Base-by-base conservation (phyloP, 805 yeast genomes). In the Wickerhamomyces bisporus region DNA sequence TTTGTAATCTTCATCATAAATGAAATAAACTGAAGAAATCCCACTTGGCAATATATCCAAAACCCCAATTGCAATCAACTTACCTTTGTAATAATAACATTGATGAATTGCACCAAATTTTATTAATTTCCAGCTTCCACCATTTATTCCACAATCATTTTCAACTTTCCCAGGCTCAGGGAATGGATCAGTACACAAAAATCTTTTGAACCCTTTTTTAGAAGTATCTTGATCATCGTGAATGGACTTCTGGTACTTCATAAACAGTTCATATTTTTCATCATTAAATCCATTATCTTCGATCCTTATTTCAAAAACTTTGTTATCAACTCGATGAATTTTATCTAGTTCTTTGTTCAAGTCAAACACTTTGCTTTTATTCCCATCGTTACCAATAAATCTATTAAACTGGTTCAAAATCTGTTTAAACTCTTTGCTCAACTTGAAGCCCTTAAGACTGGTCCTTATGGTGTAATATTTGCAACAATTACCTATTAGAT, bases 1-100 rank as follows among this genome's bases (percentile, higher is more conserved):
- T 5, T 80, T 78, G 53, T 69, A 81, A 38, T 79, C 89, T 0
- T 94, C 93, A 53, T 87, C 89, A 85, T 93, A 86, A 11, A 88
- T 77, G 55, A 89, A 84, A 56, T 89, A 88, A 1, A 89, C 89
- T 0, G 95, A 79, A 0, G 96, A 86, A 0, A 89, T 57, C 0
- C 86, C 82, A 19, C 75, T 58, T 0, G 95, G 95, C 25, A 89
- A 58, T 16, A 88, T 62, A 58, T 88, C 97, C 23, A 83, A 53
- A 1, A 88, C 86, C 0, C 85, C 85, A 26, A 88, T 61, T 1
- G 91, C 96, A 29, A 85, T 74, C 16, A 88, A 64, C 43, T 71
- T 67, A 4, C 60, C 77, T 32, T 84, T 73, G 14, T 71, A 56
- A 49, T 81, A 85, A 53, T 86, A 88, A 54, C 86, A 73, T 52